Evolutionary conservation across 306 rosid species (phyloP), one percentile per base, ranked within the genome.

Genomic region (Boehmeria nivea): DNA sequence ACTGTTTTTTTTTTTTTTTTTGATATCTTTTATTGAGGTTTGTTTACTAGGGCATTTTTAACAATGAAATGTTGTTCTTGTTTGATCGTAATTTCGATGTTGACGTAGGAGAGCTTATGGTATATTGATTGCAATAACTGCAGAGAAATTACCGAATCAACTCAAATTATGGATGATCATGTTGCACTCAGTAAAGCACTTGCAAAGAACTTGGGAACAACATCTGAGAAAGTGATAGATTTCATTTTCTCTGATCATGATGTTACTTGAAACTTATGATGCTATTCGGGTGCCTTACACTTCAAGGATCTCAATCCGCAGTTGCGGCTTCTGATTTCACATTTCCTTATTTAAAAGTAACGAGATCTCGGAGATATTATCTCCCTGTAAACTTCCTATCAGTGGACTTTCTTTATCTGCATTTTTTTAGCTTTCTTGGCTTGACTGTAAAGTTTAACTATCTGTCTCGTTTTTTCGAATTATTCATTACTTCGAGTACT

Each of bases 361-460:
- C 81, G 76, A 18, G 89, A 91, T 73, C 36, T 87, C 21, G 84
- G 89, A 70, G 96, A 87, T 80, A 44, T 91, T 77, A 80, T 84
- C 86, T 87, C 95, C 99, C 84, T 82, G 64, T 74, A 73, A 82
- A 40, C 45, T 86, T 82, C 77, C 23, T 72, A 31, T 72, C 45
- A 65, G 68, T 59, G 60, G 52, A 33, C 39, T 63, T 53, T n/a
- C n/a, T 71, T 15, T 69, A 65, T 62, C 23, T 48, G 13, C 21
- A 20, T 57, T 57, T 48, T n/a, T n/a, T n/a, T n/a, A n/a, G n/a
- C n/a, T n/a, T n/a, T n/a, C n/a, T n/a, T n/a, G n/a, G n/a, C n/a
- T n/a, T n/a, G n/a, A n/a, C n/a, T n/a, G n/a, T n/a, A n/a, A n/a
- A 10, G 9, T 15, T 14, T 43, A 3, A 25, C 45, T 43, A 38